Conservation (phyloP, 768 basidiomycete species). For the Exidia glandulosa region DNA sequence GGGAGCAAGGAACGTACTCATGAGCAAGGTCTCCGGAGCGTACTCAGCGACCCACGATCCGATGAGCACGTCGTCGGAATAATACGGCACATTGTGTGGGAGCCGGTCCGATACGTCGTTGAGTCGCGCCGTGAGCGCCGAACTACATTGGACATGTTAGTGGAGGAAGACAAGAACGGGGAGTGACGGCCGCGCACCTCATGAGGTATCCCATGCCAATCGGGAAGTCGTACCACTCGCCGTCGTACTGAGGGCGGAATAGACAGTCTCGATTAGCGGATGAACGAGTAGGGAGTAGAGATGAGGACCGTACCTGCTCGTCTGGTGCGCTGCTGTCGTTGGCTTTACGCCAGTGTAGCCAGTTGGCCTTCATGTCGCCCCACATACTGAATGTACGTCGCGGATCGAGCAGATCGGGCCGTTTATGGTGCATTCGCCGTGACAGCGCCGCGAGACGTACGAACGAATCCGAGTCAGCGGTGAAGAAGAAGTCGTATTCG, state of each 20-base stretch:
- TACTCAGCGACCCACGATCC: background rate
- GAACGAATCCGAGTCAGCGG: background rate
- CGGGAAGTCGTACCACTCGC: background rate
- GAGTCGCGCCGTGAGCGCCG: background rate
- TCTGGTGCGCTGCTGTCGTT: background rate
- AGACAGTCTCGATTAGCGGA: background rate
- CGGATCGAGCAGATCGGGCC: background rate
- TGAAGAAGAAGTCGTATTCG: background rate
- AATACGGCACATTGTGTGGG: background rate
- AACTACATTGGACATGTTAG: background rate
- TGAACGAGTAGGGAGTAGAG: background rate
- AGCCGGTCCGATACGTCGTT: background rate
- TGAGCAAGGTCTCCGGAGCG: background rate
- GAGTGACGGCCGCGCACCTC: background rate
- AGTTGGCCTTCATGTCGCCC: background rate
- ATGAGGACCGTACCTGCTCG: background rate
- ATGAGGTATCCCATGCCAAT: background rate
- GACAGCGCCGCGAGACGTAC: background rate
- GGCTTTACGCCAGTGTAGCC: background rate
- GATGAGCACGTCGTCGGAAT: background rate
- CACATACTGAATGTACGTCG: background rate
- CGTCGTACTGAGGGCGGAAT: background rate
- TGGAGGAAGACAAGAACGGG: background rate
- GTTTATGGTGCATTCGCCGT: background rate
- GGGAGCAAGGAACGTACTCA: background rate